Evolutionary conservation across 1,284 basidiomycete genomes (phyloP).

Genomic region (Rugosomyces carneus): DNA sequence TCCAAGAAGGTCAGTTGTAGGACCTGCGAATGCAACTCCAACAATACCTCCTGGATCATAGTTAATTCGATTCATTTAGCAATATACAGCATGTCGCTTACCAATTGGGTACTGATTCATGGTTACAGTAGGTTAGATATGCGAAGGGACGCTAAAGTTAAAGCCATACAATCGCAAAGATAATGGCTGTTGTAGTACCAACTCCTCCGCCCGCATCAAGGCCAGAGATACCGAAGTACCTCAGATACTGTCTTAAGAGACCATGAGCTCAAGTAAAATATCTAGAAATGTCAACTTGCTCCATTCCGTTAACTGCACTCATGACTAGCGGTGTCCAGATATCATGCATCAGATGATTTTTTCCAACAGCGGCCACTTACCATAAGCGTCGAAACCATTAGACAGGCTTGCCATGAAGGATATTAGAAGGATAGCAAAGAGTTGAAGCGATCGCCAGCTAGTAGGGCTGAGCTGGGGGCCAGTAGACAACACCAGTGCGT

Average conservation of each 20-base stretch:
- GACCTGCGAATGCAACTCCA: constrained; percentile 35
- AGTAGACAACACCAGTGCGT: constrained; percentile 34
- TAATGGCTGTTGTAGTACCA: constrained; percentile 35
- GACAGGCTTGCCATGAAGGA: constrained; percentile 39
- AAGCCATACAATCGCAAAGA: constrained; percentile 33
- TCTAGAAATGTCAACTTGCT: constrained; percentile 22
- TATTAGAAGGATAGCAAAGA: constrained; percentile 34
- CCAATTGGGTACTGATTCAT: constrained; percentile 31
- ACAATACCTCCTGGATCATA: constrained; percentile 26
- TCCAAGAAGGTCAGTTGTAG: constrained; percentile 40
- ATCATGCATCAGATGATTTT: no score
- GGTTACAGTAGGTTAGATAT: background rate
- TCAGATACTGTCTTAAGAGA: constrained; percentile 32
- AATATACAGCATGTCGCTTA: background rate
- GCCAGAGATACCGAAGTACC: constrained; percentile 34
- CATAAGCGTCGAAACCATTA: constrained; percentile 39
- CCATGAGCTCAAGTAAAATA: background rate
- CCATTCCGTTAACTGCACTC: constrained; percentile 42
- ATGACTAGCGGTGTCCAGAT: constrained; percentile 27
- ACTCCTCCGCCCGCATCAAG: constrained; percentile 35
- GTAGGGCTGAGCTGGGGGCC: constrained; percentile 33
- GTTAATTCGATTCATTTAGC: background rate
- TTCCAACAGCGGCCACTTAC: constrained; percentile 20
- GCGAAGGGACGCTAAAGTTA: background rate
- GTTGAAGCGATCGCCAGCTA: constrained; percentile 31